Evolutionary conservation across 805 yeast genomes (phyloP), one percentile per base, ranked within the genome.

Genomic region (Barnettozyma vustinii): DNA sequence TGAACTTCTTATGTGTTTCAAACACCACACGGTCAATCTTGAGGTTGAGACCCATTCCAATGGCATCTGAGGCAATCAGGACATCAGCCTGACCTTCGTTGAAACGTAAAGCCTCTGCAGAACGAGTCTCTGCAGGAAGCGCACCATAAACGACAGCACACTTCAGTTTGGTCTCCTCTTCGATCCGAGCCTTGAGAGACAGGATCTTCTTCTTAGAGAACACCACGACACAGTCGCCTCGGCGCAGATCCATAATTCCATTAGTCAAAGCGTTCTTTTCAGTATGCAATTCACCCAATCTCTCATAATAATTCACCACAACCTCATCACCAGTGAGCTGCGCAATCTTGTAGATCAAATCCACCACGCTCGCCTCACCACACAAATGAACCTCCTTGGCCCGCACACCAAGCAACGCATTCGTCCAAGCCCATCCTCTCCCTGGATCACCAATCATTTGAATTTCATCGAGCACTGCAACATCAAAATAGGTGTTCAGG

Each of bases 71-170:
- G 1, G 99, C 98, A 7, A 94, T 87, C 36, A 94, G 71, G n/a
- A 87, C 75, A 58, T 91, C 94, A 53, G 80, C 84, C 33, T 77
- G 76, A 2, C 96, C 92, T n/a, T 62, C 68, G 61, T 94, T 94
- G 65, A 94, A 94, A 42, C 77, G 72, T 26, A 71, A 64, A 0
- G 97, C 96, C 61, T 94, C 97, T 55, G 80, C 80, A 3, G 89
- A 80, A 56, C 99, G 77, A 0, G 92, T 88, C 62, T 94, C 98
- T 1, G 98, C 96, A 0, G 99, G 99, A 40, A 94, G 71, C 0
- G 96, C 91, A 20, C 99, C 99, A 62, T 94, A 94, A 27, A 94
- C 83, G 2, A 94, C 90, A 1, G 96, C 96, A 48, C 92, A 95
- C 60, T 77, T 82, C 32, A 79, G 62, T 9, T 76, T 66, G 0